phyloP scores from a whole-genome alignment of 2,329 filamentous ascomycete species.

The Penicillium digitatum region DNA sequence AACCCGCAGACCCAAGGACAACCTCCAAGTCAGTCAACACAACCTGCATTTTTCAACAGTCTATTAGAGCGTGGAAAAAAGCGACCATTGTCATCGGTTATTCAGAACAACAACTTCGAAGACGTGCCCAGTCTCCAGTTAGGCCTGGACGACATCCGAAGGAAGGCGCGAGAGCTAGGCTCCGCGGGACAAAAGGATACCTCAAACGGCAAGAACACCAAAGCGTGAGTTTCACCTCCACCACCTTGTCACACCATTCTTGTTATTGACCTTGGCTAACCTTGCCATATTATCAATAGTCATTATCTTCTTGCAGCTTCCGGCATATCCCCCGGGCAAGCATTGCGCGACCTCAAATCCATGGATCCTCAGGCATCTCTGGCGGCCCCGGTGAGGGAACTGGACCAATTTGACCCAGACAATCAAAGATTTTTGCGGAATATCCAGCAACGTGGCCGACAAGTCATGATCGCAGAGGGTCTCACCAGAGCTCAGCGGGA shows the following conservation, averaged over 20 bases:
- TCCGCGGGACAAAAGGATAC: constrained; percentile 54
- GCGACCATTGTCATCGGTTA: constrained; percentile 64
- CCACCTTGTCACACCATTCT: not conserved
- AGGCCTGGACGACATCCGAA: constrained; percentile 79
- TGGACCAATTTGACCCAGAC: constrained; percentile 51
- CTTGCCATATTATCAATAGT: constrained; percentile 42
- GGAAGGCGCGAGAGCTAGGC: constrained; percentile 72
- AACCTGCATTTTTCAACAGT: constrained; percentile 62
- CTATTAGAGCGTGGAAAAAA: constrained; percentile 62
- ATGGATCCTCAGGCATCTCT: constrained; percentile 66
- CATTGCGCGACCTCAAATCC: constrained; percentile 79
- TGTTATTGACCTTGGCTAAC: not conserved
- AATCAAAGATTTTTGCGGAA: constrained; percentile 73
- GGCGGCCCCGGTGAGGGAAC: constrained; percentile 30
- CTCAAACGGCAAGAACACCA: constrained; percentile 44
- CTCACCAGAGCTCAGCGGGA: constrained; percentile 82
- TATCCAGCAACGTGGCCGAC: constrained; percentile 82
- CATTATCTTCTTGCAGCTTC: constrained; percentile 93
- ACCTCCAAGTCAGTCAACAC: constrained; percentile 34
- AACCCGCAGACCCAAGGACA: constrained; percentile 23
- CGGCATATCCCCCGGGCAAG: constrained; percentile 80
- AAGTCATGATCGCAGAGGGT: constrained; percentile 89
- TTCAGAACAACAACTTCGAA: constrained; percentile 54
- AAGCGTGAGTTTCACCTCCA: constrained; percentile 48
- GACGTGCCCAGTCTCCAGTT: constrained; percentile 87